Conservation (phyloP, 192 early-diverging fungal species). For the Mortierella antarctica region DNA sequence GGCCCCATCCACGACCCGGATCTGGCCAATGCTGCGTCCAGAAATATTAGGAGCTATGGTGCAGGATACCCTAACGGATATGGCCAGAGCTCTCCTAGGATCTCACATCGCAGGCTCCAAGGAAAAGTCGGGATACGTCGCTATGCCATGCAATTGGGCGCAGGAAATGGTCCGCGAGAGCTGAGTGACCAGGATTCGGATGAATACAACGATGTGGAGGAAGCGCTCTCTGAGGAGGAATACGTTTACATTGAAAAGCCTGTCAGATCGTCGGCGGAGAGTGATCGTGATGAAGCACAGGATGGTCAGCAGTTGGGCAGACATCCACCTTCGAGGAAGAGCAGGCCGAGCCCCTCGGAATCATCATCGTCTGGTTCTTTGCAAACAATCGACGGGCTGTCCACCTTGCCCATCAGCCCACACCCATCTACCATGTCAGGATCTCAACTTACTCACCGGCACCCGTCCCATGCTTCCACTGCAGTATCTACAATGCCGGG, state of each 20-base stretch:
- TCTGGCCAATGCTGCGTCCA: constrained; percentile 16
- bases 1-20: constrained; percentile 16
- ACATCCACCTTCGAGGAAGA: constrained; percentile 1
- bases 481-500: constrained; percentile 28
- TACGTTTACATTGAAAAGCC: constrained; percentile 41
- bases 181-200: constrained; percentile 50
- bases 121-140: constrained; percentile 40
- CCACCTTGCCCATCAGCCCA: neutral
- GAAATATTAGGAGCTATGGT: neutral
- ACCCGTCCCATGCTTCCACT: neutral
- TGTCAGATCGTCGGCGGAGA: constrained; percentile 2
- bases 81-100: constrained; percentile 37
- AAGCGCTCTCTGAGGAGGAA: constrained; percentile 45
- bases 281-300: neutral
- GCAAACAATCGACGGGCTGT: constrained; percentile 2
- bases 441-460: constrained; percentile 17
- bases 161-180: constrained; percentile 32
- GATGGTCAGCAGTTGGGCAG: neutral
- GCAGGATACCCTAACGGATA: constrained; percentile 12
- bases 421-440: constrained; percentile 7
- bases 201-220: constrained; percentile 48
- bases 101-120: constrained; percentile 40
- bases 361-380: constrained; percentile 5
- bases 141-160: constrained; percentile 51
- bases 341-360: neutral